These are phyloP conservation scores for Yamadazyma sp. DNA, from an alignment of 1,139 yeast genomes.

Conservation along the genomic window DNA sequence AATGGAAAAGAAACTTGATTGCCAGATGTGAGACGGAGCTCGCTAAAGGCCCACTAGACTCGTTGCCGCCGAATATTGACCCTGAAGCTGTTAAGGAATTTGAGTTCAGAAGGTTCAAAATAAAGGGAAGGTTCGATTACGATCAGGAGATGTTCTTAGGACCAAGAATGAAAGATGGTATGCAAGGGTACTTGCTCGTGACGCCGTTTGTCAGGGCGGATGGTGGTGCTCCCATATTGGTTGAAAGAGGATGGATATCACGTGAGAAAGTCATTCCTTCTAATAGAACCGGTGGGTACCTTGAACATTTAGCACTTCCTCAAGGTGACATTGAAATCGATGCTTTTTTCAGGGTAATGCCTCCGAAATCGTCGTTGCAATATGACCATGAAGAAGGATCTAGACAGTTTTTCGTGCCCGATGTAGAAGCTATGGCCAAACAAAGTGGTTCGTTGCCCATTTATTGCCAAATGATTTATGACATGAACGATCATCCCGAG, in stretches of 20 bases:
- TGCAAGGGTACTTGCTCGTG: conserved; percentile 73
- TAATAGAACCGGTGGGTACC: conserved; percentile 48
- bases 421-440: conserved; percentile 77
- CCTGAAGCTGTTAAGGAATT: conserved; percentile 62
- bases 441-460: conserved; percentile 69
- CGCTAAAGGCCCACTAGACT: conserved; percentile 64
- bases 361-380: conserved; percentile 67
- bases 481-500: conserved; percentile 60
- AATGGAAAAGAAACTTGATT: conserved; percentile 87
- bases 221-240: conserved; percentile 69
- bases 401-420: conserved; percentile 67
- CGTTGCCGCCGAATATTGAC: conserved; percentile 60
- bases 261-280: conserved; percentile 70
- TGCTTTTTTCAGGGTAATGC: conserved; percentile 74
- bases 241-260: conserved; percentile 92
- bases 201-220: conserved; percentile 78
- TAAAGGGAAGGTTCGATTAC: conserved; percentile 79
- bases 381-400: conserved; percentile 70
- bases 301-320: conserved; percentile 69
- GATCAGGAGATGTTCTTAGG: conserved; percentile 90
- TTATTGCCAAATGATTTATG: conserved; percentile 74
- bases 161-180: conserved; percentile 77
- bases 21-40: conserved; percentile 80
- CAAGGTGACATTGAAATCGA: conserved; percentile 70
- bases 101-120: conserved; percentile 74